phyloP scores from a whole-genome alignment of 306 rosid genomes.

The Pyrus communis region DNA sequence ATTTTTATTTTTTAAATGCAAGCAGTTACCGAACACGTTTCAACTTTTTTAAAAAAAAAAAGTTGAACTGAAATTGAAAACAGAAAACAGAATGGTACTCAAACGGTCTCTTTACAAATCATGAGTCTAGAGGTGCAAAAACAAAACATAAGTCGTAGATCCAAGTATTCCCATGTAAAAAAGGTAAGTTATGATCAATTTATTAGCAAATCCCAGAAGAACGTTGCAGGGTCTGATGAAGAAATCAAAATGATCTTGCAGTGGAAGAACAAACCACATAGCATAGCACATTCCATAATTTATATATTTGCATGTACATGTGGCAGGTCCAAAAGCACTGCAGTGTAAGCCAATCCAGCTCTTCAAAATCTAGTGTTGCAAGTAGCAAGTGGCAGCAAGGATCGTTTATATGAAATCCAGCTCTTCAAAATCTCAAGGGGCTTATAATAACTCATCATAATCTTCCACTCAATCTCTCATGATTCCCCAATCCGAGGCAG shows the following conservation, averaged over 20 bases:
- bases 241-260: not conserved
- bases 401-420: constrained; percentile 24
- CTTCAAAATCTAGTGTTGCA: not conserved
- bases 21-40: too few relatives aligned
- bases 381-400: constrained; percentile 1
- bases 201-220: not conserved
- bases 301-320: not conserved
- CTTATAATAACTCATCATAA: constrained; percentile 15
- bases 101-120: not conserved
- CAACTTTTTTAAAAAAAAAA: too few relatives aligned
- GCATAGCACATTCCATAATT: not conserved
- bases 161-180: not conserved
- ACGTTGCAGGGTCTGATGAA: not conserved
- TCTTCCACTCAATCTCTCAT: constrained; percentile 28
- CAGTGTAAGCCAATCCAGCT: not conserved
- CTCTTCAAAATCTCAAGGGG: constrained; percentile 28
- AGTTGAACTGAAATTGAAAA: too few relatives aligned
- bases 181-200: not conserved
- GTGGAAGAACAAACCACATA: constrained; percentile 2
- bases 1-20: too few relatives aligned
- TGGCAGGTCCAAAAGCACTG: not conserved
- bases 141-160: not conserved
- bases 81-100: not conserved
- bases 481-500: constrained; percentile 2
- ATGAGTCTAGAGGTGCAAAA: not conserved